These are phyloP conservation scores for Thielaviopsis populi DNA, from an alignment of 2,329 filamentous ascomycete genomes.

Conservation along the genomic window DNA sequence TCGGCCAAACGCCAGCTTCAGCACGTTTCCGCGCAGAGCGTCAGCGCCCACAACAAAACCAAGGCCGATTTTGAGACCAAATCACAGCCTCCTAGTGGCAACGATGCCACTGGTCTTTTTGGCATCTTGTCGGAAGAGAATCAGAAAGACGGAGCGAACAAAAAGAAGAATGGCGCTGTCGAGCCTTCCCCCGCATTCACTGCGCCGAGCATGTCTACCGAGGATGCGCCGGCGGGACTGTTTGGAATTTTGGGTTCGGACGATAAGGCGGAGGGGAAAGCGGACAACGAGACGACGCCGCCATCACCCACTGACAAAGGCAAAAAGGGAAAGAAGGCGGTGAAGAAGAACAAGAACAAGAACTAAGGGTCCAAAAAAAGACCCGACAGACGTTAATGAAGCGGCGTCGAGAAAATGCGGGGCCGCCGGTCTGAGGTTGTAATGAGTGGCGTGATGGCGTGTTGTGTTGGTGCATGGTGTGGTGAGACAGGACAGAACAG, in stretches of 20 bases:
- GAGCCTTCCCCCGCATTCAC: background rate
- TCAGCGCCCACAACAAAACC: background rate
- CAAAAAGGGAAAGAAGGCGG: slow-evolving; percentile 12
- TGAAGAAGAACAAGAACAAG: background rate
- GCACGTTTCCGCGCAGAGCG: background rate
- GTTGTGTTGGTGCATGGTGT: background rate
- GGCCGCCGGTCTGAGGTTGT: background rate
- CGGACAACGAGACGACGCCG: background rate
- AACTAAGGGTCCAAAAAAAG: background rate
- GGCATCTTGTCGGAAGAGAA: slow-evolving; percentile 5
- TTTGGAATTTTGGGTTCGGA: slow-evolving; percentile 11
- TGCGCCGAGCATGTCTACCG: background rate
- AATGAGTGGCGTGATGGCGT: background rate
- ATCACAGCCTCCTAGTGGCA: background rate
- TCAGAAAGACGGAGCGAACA: background rate
- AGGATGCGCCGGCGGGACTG: background rate
- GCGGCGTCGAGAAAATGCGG: background rate
- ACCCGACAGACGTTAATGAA: background rate
- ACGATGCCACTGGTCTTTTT: slow-evolving; percentile 8
- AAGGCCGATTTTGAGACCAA: background rate
- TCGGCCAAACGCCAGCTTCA: background rate
- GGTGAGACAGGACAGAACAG: too few relatives aligned
- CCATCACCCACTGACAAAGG: background rate
- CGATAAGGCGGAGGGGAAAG: background rate
- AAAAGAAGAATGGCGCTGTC: background rate